Evolutionary conservation across 2,329 filamentous ascomycete genomes (phyloP).

Genomic region (Rhinocladiella similis): DNA sequence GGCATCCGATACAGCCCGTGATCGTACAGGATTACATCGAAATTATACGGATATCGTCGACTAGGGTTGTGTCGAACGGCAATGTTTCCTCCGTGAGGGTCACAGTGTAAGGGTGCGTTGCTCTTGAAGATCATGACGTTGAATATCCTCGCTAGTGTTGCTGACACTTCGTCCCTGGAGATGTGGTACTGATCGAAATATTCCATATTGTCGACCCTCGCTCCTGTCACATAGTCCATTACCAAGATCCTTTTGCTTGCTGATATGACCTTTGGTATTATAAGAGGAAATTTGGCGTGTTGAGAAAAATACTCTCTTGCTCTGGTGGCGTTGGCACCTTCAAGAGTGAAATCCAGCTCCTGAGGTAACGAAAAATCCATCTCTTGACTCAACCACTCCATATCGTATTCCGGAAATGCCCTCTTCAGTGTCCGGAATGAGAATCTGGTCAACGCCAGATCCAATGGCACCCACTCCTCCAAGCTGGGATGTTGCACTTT

Average conservation of each 20-base stretch:
- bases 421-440: constrained; percentile 86
- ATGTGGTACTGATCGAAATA: constrained; percentile 85
- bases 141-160: constrained; percentile 86
- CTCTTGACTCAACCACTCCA: constrained; percentile 92
- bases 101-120: constrained; percentile 87
- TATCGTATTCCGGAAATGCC: constrained; percentile 96
- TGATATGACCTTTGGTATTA: constrained; percentile 90
- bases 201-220: constrained; percentile 81
- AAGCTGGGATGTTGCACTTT: constrained; percentile 93
- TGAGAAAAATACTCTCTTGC: constrained; percentile 78
- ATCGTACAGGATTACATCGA: constrained; percentile 94
- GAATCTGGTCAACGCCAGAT: constrained; percentile 81
- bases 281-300: constrained; percentile 72
- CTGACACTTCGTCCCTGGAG: constrained; percentile 92
- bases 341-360: constrained; percentile 84
- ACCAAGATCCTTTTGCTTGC: constrained; percentile 85
- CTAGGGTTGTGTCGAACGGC: constrained; percentile 77
- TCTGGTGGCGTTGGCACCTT: constrained; percentile 79
- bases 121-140: constrained; percentile 99
- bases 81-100: constrained; percentile 95
- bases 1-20: constrained; percentile 96
- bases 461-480: constrained; percentile 85
- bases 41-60: constrained; percentile 66
- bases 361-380: constrained; percentile 89
- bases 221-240: constrained; percentile 89